Evolutionary conservation across 768 basidiomycete genomes (phyloP), one percentile per base, ranked within the genome.

Genomic region (Lactarius pseudohatsudake): DNA sequence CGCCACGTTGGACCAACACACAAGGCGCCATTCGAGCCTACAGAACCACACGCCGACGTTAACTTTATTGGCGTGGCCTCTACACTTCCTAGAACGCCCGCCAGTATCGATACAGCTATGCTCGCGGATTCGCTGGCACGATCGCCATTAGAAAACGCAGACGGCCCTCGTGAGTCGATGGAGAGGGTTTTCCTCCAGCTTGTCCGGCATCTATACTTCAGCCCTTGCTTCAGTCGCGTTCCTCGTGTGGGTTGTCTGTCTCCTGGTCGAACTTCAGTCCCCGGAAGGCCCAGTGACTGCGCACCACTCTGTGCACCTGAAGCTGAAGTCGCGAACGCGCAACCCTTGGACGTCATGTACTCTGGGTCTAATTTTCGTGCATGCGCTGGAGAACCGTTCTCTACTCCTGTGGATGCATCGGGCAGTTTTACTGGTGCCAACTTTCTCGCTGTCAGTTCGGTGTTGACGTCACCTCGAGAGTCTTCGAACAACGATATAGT

Each of bases 151-250:
- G 28, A 40, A 32, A 43, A 18, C 26, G 16, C 7, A 4, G 34
- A 38, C 15, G 28, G 34, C 4, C 9, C 54, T 22, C 28, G 8
- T 32, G 26, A 26, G 16, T 56, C 58, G 9, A 54, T 58, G 57
- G 57, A 43, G 45, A 43, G 30, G 2, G 54, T 26, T 20, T 36
- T 64, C 22, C 43, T 60, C 36, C 57, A 56, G 62, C 58, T 60
- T 32, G 36, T 67, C 36, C 62, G 60, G 32, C 62, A 18, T 20
- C 38, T 60, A 45, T 45, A 57, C 59, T 30, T 38, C 32, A 32
- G 1, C 7, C 32, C 32, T 32, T 32, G 32, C 32, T 32, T 32
- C 32, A 26, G 34, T 47, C 58, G 26, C 58, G 26, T 38, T 47
- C 53, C 57, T 32, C 8, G 34, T 11, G 55, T 28, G 16, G 38